Evolutionary conservation across 371 early-diverging fungal species (phyloP), one percentile per base, ranked within the genome.

Genomic region (Mortierella sp.): DNA sequence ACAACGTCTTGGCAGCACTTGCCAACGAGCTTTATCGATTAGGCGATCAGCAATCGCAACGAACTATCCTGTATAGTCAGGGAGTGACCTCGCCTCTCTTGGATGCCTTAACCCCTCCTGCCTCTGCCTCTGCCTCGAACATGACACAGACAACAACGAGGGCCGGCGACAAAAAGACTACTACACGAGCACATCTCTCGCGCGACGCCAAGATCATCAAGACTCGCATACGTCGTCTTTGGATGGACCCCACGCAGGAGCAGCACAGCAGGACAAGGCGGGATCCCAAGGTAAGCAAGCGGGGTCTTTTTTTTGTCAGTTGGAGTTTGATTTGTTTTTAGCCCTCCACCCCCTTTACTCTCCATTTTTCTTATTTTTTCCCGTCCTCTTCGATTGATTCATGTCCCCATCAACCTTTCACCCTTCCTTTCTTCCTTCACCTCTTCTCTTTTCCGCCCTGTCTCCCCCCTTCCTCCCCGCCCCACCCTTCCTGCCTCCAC

Each of bases 241-340:
- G 84, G 84, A 76, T 74, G 74, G 84, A 83, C 46, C 84, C 84
- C 31, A 74, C 74, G 9, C 80, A 80, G 14, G 69, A 80, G 10
- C 80, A 80, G 8, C 53, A 67, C 21, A 50, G 14, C 28, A 73
- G 48, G 34, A 73, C 44, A 50, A 74, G 74, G 50, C 75, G 67
- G 9, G 75, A 75, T 40, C 80, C 84, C 11, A 80, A 83, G 84
- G 84, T 83, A 83, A 13, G 50, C 21, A 77, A 37, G 28, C 16
- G 16, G 16, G 16, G 2, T 14, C 50, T 50, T 14, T 16, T 50
- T 50, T 14, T 16, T 50, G 50, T 50, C 50, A 50, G 50, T 50
- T 50, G 50, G 16, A 54, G 54, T 54, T 54, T 2, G 0, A 54
- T 54, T 54, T 54, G 54, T 54, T 54, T 19, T 21, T 54, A 54